Percentiles rank a stretch among this genome's conserved stretches.
Conservation (phyloP, 768 basidiomycete species). For the Dioszegia crocea region DNA sequence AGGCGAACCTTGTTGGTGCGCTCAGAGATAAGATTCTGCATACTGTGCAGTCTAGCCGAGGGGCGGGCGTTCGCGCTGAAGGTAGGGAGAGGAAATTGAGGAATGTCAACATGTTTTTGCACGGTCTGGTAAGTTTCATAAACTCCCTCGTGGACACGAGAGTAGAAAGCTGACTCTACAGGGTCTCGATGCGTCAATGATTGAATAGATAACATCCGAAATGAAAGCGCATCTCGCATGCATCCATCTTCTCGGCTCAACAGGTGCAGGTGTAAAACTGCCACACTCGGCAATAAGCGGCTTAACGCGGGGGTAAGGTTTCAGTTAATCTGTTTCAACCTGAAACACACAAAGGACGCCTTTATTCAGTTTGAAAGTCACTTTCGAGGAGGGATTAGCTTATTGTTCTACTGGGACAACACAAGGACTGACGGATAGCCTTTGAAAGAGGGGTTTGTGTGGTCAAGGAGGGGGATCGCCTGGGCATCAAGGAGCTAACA, state of each 20-base stretch:
- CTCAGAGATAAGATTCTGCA: slow-evolving; percentile 84
- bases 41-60: slow-evolving; percentile 73
- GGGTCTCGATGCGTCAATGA: slow-evolving; percentile 30
- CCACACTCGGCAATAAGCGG: neutral
- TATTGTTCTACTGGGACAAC: too few species aligned
- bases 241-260: neutral
- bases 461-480: neutral
- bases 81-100: slow-evolving; percentile 71
- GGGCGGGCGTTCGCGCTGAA: slow-evolving; percentile 58
- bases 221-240: neutral
- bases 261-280: neutral
- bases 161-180: neutral
- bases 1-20: slow-evolving; percentile 75
- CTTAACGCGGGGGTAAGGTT: neutral
- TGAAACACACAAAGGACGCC: neutral
- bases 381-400: neutral
- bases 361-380: neutral
- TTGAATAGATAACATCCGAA: slow-evolving; percentile 1
- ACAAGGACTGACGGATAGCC: neutral
- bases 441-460: neutral
- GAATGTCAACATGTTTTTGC: slow-evolving; percentile 76
- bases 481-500: neutral
- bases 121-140: slow-evolving; percentile 44
- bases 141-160: neutral
- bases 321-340: neutral